A percentile compares a stretch with the other conserved stretches of the same genome.
Evolutionary conservation across 768 basidiomycete genomes (phyloP).

Genomic region (Solioccasus polychromus): DNA sequence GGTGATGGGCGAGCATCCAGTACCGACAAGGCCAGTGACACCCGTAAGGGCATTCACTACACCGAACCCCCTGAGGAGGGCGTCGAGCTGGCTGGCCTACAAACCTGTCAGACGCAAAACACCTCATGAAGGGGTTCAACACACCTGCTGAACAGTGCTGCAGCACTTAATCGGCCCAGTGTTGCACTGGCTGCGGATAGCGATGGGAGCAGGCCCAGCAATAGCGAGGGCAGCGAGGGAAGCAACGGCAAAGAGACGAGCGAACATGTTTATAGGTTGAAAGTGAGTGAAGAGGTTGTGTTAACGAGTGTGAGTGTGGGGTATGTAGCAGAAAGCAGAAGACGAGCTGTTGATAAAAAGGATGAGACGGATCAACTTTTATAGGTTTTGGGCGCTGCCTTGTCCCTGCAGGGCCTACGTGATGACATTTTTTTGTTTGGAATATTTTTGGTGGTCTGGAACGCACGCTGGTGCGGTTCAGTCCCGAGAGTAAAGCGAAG

Average conservation of each 20-base stretch:
- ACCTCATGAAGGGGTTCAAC: not conserved
- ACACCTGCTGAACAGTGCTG: slow-evolving; percentile 6
- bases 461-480: too few relatives aligned
- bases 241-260: slow-evolving; percentile 14
- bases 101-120: too few relatives aligned
- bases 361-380: not conserved
- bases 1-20: not conserved
- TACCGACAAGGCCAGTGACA: slow-evolving; percentile 2
- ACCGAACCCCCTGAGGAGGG: not conserved
- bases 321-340: not conserved
- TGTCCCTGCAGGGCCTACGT: too few relatives aligned
- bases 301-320: slow-evolving; percentile 8
- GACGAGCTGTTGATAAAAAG: not conserved
- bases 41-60: not conserved
- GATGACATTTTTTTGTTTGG: too few relatives aligned
- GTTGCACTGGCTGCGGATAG: slow-evolving; percentile 8
- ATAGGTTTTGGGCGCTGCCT: too few relatives aligned
- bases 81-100: not conserved
- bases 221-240: slow-evolving; percentile 15
- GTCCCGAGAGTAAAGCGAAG: too few relatives aligned
- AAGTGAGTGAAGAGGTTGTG: not conserved
- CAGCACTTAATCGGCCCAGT: slow-evolving; percentile 15
- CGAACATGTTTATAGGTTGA: slow-evolving; percentile 14
- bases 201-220: slow-evolving; percentile 2
- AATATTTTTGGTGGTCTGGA: too few relatives aligned